Base-by-base conservation (phyloP, 306 rosid genomes). In the Medicago truncatula region DNA sequence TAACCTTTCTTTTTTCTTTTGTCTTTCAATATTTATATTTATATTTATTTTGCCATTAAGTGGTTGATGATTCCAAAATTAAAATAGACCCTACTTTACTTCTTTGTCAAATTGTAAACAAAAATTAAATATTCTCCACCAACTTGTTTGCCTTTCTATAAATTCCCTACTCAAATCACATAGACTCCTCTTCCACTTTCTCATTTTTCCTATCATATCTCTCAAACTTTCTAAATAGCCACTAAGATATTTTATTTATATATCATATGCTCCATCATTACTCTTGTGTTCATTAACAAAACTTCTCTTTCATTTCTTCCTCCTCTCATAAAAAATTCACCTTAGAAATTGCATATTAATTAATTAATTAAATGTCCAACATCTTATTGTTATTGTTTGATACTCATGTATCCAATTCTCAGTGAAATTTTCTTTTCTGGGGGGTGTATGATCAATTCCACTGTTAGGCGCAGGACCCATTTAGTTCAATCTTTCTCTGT, bases 401-500 rank as follows among this genome's bases (percentile, higher is more conserved):
- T 70, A 85, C 90, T 90, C 89, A 95, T 95, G 98, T 87, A 84
- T 92, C 92, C 90, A 70, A 86, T 92, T 89, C 96, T 92, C 71
- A 83, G 93, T 92, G 97, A 95, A 67, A 83, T 80, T 67, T 87
- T 92, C 69, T 79, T 83, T 46, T 87, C 89, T 16, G 96, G 89
- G 85, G 96, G 89, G 85, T 95, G 93, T 82, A 95, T 95, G 98
- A 90, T 95, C 62, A 90, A 87, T 87, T 92, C 97, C 80, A 86
- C 91, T 57, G 84, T 86, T 59, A 77, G 96, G 78, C 93, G 95
- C 90, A 92, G 96, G 93, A 86, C 91, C 89, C 98, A 95, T 64
- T 80, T 95, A 56, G 97, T 95, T 92, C 98, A 95, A 86, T 95
- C 98, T 7, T 95, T 95, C 96, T 95, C 98, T 6, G 98, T 95